phyloP scores from a whole-genome alignment of 1,284 basidiomycete genomes.

The Ustilago lituana region DNA sequence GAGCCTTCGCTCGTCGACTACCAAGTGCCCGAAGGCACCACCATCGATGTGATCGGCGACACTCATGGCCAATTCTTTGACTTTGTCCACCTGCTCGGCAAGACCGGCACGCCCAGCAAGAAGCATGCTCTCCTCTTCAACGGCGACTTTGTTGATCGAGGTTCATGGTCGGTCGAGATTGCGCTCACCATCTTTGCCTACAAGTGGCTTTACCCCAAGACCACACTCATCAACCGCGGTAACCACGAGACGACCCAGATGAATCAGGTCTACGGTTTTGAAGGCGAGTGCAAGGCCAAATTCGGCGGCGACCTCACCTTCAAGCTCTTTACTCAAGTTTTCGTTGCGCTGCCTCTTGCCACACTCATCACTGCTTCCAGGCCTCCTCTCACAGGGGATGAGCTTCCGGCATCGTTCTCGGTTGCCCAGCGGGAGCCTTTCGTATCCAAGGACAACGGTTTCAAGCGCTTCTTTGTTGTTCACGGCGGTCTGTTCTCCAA shows the following conservation, averaged over 20 bases:
- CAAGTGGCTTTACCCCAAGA: constrained; percentile 76
- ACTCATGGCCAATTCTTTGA: constrained; percentile 79
- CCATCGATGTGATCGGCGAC: constrained; percentile 59
- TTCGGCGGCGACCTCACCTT: constrained; percentile 63
- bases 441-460: constrained; percentile 77
- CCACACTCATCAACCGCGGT: constrained; percentile 74
- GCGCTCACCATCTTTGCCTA: constrained; percentile 92
- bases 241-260: constrained; percentile 96
- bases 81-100: constrained; percentile 83
- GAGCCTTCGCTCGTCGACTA: constrained; percentile 87
- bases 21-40: constrained; percentile 79
- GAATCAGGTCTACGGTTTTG: constrained; percentile 77
- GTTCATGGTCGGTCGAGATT: constrained; percentile 96
- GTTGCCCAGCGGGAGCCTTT: constrained; percentile 70
- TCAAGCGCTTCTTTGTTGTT: constrained; percentile 92
- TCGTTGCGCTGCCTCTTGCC: constrained; percentile 75
- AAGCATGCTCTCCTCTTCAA: constrained; percentile 65
- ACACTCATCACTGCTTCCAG: constrained; percentile 82
- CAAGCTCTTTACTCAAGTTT: constrained; percentile 64
- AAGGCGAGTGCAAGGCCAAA: constrained; percentile 85
- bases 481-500: constrained; percentile 92
- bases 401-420: constrained; percentile 52
- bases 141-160: constrained; percentile 80
- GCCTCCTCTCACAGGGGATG: constrained; percentile 69
- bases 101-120: constrained; percentile 74